Evolutionary conservation across 441 rosid species (phyloP), one percentile per base, ranked within the genome.

Genomic region (Raphanus hybrid): DNA sequence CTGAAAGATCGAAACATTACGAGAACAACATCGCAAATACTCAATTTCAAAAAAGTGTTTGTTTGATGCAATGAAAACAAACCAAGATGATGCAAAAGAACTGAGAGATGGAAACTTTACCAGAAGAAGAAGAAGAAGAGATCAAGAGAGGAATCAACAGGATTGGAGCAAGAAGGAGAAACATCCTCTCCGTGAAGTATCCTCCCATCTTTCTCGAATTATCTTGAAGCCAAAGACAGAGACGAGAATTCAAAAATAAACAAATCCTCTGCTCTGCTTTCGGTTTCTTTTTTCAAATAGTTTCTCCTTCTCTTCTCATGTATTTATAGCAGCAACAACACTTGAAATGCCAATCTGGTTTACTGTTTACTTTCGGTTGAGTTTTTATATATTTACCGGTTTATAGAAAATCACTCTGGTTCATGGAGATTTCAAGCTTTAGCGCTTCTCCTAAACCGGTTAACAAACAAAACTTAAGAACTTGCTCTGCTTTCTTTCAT

Each of bases 81-180:
- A 26, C 34, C 20, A 16, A 72, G 9, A 48, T 62, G 20, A 32
- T 59, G 4, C 59, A 48, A 67, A 48, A 10, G n/a, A 23, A 32
- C 2, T 41, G 11, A 37, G 9, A 37, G 23, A 64, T 41, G 2
- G 70, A 41, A 54, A 64, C 71, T 63, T 63, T 27, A 29, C 45
- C 35, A n/a, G 55, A 1, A 34, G 64, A 67, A n/a, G 77, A 71
- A 18, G 18, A 16, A 34, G 75, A 61, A 5, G 77, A 59, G 77
- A 78, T 72, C 20, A 48, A 15, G 64, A 78, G 77, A 34, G 68
- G 77, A 72, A 71, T 73, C 45, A 78, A 55, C 71, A 77, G 6
- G 27, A 57, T 10, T 6, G n/a, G 32, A 55, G 55, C 12, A 23
- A 69, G 76, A 48, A 73, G 60, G 48, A 45, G 48, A 59, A 59